Base-by-base conservation (phyloP, 2,329 filamentous ascomycete species). In the Blastomyces gilchristii region DNA sequence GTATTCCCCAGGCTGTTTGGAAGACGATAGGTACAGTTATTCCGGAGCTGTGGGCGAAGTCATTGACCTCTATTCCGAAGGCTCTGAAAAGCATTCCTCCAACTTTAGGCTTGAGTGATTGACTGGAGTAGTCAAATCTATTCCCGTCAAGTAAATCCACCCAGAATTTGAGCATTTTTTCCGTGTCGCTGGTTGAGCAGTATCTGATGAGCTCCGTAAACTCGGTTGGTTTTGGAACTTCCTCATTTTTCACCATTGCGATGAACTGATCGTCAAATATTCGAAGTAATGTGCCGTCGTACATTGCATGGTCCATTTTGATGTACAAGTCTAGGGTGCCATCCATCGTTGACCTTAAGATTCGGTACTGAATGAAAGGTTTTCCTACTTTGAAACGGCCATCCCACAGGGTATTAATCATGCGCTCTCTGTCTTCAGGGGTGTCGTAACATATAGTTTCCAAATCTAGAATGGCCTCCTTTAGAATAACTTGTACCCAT, bases 251-350 rank as follows among this genome's bases (percentile, higher is more conserved):
- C 59, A 63, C 64, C 28, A 73, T 64, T 16, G 73, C 68, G 4
- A 63, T 65, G 60, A 74, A 75, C 9, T 76, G 71, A 18, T 71
- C 69, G 63, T 72, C 74, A 49, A 76, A 75, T 37, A 76, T 71
- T 39, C 73, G 73, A 37, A 77, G 68, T 1, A 76, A 65, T 2
- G 74, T 76, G 1, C 75, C 91, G 74, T 97, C 91, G 68, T 96
- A 96, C 0, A 96, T 78, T 2, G 90, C 89, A 75, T 97, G 91
- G 69, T 96, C 91, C 68, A 85, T 85, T 80, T 67, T 28, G 71
- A 67, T 57, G 68, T 56, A 9, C 53, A 63, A 5, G 64, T 60
- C 1, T 50, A 59, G n/a, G 31, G 63, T 65, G 31, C 70, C 68
- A 25, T 72, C 65, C 1, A 58, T 16, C 25, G 69, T 66, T 59